Evolutionary conservation across 208 protist species (phyloP), one percentile per base, ranked within the genome.

Genomic region (Trypanosomatidae sp.): DNA sequence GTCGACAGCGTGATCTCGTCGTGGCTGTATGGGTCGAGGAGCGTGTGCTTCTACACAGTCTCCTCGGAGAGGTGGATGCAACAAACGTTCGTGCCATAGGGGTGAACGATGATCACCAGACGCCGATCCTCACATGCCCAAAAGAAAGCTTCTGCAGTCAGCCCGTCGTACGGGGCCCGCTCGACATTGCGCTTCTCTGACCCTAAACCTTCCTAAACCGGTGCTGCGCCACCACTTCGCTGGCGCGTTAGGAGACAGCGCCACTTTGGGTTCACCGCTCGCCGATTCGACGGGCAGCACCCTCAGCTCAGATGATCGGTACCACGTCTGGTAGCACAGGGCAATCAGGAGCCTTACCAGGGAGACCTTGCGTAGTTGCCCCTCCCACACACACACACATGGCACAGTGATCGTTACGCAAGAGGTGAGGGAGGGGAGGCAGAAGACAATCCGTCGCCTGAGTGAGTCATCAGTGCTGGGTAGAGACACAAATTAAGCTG

Each of bases 21-120:
- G 25, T 64, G 17, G 60, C 83, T 81, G 76, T 87, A 84, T 39
- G n/a, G 25, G 15, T 43, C n/a, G 56, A 89, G 66, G 41, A 89
- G 64, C 1, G 13, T 12, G 15, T 65, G 33, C 52, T 74, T 76
- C 49, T 73, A 56, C 50, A 73, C 43, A 1, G 69, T 65, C 47
- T 62, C 66, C 55, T 69, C 28, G 44, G 71, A 69, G 9, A 9
- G 12, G 12, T 12, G 39, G 41, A 69, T 64, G 46, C 47, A 67
- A 1, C 47, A 13, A 5, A 3, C n/a, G 0, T 36, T 28, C 36
- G 10, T 53, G 59, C 47, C 25, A 12, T 59, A 22, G 10, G 60
- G 52, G 46, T 66, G 60, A 4, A 7, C n/a, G 15, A 87, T 41
- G 49, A 85, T 74, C 10, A 87, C 82, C 0, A 75, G 79, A n/a